phyloP scores from a whole-genome alignment of 768 basidiomycete species.

The Mycena galopus region DNA sequence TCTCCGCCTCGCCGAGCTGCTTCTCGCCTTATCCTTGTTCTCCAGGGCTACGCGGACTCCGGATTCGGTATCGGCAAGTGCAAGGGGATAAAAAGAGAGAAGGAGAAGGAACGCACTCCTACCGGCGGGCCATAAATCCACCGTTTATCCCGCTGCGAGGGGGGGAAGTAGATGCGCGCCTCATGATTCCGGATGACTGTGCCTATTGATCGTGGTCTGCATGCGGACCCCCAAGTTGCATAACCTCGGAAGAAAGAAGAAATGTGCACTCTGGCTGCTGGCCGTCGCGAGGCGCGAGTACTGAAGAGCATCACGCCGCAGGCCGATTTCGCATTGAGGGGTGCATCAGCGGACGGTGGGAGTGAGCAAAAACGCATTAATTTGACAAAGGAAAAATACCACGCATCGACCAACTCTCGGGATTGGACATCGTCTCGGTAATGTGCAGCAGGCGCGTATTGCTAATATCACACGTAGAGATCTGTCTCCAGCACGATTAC shows the following conservation, averaged over 20 bases:
- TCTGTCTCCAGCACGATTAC: too few species aligned
- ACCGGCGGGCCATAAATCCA: slow-evolving; percentile 76
- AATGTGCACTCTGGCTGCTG: slow-evolving; percentile 30
- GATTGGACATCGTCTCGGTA: slow-evolving; percentile 96
- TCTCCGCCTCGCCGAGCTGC: slow-evolving; percentile 63
- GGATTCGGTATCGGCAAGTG: too few species aligned
- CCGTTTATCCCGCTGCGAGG: slow-evolving; percentile 93
- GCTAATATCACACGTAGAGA: too few species aligned
- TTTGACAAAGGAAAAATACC: not conserved
- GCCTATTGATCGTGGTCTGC: slow-evolving; percentile 66
- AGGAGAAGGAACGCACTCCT: not conserved
- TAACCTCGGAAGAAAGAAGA: not conserved
- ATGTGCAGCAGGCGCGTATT: slow-evolving; percentile 52
- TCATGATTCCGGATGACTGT: slow-evolving; percentile 95
- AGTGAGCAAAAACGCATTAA: slow-evolving; percentile 62
- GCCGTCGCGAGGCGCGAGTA: slow-evolving; percentile 94
- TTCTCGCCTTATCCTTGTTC: slow-evolving; percentile 2
- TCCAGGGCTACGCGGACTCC: not conserved
- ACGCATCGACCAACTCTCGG: slow-evolving; percentile 74
- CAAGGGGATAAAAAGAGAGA: not conserved
- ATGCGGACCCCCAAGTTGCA: not conserved
- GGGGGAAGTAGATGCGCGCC: slow-evolving; percentile 86
- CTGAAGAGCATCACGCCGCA: slow-evolving; percentile 92
- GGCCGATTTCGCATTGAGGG: slow-evolving; percentile 40
- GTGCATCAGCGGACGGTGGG: slow-evolving; percentile 92